These are phyloP conservation scores for Ustilago xerochloae DNA, from an alignment of 1,284 basidiomycete species.

Conservation along the genomic window DNA sequence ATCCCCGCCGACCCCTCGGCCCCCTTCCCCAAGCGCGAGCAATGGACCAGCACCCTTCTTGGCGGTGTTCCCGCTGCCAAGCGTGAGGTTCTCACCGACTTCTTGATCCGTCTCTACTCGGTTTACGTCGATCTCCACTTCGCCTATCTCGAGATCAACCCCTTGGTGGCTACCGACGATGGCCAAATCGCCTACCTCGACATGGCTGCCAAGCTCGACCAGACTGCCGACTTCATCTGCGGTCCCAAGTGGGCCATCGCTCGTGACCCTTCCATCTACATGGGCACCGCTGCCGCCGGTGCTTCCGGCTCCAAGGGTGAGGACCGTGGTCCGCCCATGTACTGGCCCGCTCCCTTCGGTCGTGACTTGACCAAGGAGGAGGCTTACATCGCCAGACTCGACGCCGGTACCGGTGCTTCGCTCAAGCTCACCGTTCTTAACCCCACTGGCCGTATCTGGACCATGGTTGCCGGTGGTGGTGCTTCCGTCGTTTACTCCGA, in stretches of 20 bases:
- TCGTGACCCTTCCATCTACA: slow-evolving; percentile 82
- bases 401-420: slow-evolving; percentile 95
- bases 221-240: slow-evolving; percentile 96
- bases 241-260: slow-evolving; percentile 99
- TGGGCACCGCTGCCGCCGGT: slow-evolving; percentile 71
- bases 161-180: slow-evolving; percentile 90
- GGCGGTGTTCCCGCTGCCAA: slow-evolving; percentile 56
- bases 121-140: slow-evolving; percentile 88
- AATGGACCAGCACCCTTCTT: slow-evolving; percentile 65
- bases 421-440: slow-evolving; percentile 98
- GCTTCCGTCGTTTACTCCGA: slow-evolving; percentile 84
- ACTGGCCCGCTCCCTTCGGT: slow-evolving; percentile 97
- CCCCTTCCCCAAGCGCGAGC: slow-evolving; percentile 83
- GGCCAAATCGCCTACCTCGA: slow-evolving; percentile 93
- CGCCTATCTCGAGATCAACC: slow-evolving; percentile 99
- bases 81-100: slow-evolving; percentile 73
- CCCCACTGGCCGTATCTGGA: slow-evolving; percentile 94
- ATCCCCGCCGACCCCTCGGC: slow-evolving; percentile 82
- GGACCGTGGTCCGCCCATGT: slow-evolving; percentile 86
- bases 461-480: slow-evolving; percentile 93
- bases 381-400: slow-evolving; percentile 98
- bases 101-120: slow-evolving; percentile 92
- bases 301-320: slow-evolving; percentile 66
- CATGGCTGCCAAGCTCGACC: slow-evolving; percentile 99
- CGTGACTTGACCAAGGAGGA: slow-evolving; percentile 98